Evolutionary conservation across 148 eudicot species (phyloP), one percentile per base, ranked within the genome.

Genomic region (Polygonum maritimum): DNA sequence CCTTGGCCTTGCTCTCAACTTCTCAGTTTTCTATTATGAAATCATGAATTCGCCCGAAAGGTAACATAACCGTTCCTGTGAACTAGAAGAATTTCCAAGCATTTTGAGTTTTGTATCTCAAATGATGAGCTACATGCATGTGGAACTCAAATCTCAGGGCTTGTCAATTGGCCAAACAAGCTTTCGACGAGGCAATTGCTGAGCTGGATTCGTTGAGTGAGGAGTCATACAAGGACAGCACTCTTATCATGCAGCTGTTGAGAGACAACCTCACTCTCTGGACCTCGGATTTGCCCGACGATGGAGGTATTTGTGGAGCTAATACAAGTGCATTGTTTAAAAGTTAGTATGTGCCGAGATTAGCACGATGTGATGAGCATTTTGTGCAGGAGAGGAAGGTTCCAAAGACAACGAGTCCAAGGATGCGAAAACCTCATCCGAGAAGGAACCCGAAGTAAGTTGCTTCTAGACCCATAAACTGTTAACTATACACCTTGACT

Each of bases 201-300:
- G 98, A 93, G 81, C 79, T 93, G 87, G 98, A 93, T 82, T 88
- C 94, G 13, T 82, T 93, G 87, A 91, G 98, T 69, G 98, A 91
- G 81, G 98, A 91, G 74, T 93, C 98, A 36, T 93, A 93, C 92
- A 93, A 93, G 82, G 98, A 93, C 81, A 91, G 96, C 84, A 91
- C 98, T 38, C 83, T 93, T 40, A 93, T 93, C 26, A 91, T 93
- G 98, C 98, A 93, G 80, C 94, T 93, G 5, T 78, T 93, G 80
- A 89, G 98, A 83, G 96, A 93, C 81, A 93, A 93, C 76, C 98
- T 93, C 85, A 91, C 98, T 80, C 88, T 93, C 44, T 93, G 98
- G 98, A 91, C 96, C 77, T 93, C 98, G 70, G 98, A 93, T 80
- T 87, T 91, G 84, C 98, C 98, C 48, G 98, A 91, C 82, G 96